Conservation (phyloP, 495 filamentous ascomycete genomes). For the Xylaria palmicola region DNA sequence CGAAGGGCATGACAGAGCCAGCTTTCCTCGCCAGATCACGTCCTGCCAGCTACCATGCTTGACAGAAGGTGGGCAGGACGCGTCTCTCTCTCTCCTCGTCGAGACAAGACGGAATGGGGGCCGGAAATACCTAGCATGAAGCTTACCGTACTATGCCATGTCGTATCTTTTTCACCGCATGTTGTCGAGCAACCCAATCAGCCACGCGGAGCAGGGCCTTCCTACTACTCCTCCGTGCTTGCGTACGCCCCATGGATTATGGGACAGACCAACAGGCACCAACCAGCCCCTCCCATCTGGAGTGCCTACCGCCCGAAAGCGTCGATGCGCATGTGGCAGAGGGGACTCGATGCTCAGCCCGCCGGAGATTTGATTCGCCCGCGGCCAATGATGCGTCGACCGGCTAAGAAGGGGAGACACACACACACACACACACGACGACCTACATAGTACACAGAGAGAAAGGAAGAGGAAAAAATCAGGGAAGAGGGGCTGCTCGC, state of each 20-base stretch:
- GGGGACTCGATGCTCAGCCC: slow-evolving; percentile 3
- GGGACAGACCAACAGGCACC: neutral
- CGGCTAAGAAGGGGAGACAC: neutral
- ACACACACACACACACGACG: no score
- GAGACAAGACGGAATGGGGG: slow-evolving; percentile 2
- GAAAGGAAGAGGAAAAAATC: slow-evolving; percentile 4
- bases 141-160: no score
- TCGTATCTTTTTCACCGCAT: slow-evolving; percentile 35
- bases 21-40: neutral
- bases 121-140: neutral
- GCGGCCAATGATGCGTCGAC: slow-evolving; percentile 3
- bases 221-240: no score
- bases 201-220: slow-evolving; percentile 13
- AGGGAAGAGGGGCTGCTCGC: slow-evolving; percentile 14
- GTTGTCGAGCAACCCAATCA: slow-evolving; percentile 32
- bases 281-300: slow-evolving; percentile 7
- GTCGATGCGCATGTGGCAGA: slow-evolving; percentile 16
- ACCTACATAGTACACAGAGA: no score
- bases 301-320: neutral
- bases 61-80: neutral
- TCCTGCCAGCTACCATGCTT: neutral
- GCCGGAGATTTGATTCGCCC: slow-evolving; percentile 10
- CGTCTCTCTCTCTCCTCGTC: no score
- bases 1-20: neutral
- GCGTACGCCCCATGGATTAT: no score